Evolutionary conservation across 257 asterid genomes (phyloP), one percentile per base, ranked within the genome.

Genomic region (Solanum gracilifrons): DNA sequence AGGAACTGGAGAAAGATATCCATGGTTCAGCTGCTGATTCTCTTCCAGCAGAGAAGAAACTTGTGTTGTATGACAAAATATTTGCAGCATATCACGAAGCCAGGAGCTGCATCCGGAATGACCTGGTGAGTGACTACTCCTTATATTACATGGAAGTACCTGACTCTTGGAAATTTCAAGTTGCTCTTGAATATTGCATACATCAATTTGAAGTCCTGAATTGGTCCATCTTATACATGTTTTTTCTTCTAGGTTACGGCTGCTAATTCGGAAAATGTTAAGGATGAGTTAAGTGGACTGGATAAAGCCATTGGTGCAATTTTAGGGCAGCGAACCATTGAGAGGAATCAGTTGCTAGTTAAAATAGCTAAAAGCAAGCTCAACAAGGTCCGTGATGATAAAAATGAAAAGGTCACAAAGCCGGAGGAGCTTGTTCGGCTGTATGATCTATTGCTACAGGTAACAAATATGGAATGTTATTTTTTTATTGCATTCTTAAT

Each of bases 351-450:
- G 91, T 90, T 97, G 92, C 87, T 97, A 90, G 99, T 97, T 89
- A 92, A 90, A 89, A 91, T 93, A 85, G 99, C 97, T 60, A 97
- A 94, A 92, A 91, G 95, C 88, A 97, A 96, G 89, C 94, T 97
- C 86, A 92, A 89, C 88, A 96, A 93, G 91, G 92, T 84, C 89
- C 96, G 95, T 48, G 98, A 91, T 89, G 99, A 95, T 87, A 97
- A 94, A 89, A 94, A 91, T 90, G 99, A 97, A 86, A 97, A 92
- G 89, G 93, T 93, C 79, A 93, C 98, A 35, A 97, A 93, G 92
- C 99, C 99, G n/a, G 99, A 96, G 90, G 99, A 96, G 94, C 98
- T 97, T 90, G 98, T 97, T 60, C 95, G 98, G 75, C 90, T 97
- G 74, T 97, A 92, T 91, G 98, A 95, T 93, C 96, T 95, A 87